Base-by-base conservation (phyloP, 108 stramenopile genomes). In the Aurantiochytrium sp. region DNA sequence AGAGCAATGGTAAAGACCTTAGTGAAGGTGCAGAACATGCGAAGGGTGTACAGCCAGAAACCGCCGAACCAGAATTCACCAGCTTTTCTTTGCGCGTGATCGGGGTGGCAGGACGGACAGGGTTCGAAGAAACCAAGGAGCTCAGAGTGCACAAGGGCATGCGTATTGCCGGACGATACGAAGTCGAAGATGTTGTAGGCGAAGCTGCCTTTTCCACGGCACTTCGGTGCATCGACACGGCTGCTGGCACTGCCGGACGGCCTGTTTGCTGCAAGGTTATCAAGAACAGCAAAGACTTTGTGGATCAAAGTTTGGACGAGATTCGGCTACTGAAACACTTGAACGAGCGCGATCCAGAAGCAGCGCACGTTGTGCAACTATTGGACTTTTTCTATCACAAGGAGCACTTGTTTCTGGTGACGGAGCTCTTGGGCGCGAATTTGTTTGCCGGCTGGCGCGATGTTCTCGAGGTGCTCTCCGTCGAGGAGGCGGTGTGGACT, bases 281-380 rank as follows among this genome's bases (percentile, higher is more conserved):
- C 90, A 99, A 98, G 93, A 99, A 98, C 92, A 97, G 96, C 64
- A 99, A 99, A 91, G 99, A 99, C 91, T 98, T 97, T 92, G 96
- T 99, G 88, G 99, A 99, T 91, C 99, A 99, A 90, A 96, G 96
- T 5, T 90, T 99, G 72, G 99, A 99, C 90, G 99, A 99, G 91
- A 98, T 98, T 88, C 98, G 98, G 93, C 96, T 99, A 44, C 92
- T 99, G 58, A 94, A 96, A 88, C 90, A 97, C 59, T 90, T 98
- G 19, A 91, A 93, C 72, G 87, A 8, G 14, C 96, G 96, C 45
- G 94, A 95, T 89, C 95, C 95, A 4, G 92, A 95, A 60, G 93
- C 95, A 72, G 93, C 96, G 88, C 92, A 96, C 88, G 94, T 98
- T 89, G 91, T 99, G 42, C 93, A 95, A 60, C 95, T 98, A 94